Conservation (phyloP, 2,329 filamentous ascomycete species). For the Neopestalotiopsis sp. region DNA sequence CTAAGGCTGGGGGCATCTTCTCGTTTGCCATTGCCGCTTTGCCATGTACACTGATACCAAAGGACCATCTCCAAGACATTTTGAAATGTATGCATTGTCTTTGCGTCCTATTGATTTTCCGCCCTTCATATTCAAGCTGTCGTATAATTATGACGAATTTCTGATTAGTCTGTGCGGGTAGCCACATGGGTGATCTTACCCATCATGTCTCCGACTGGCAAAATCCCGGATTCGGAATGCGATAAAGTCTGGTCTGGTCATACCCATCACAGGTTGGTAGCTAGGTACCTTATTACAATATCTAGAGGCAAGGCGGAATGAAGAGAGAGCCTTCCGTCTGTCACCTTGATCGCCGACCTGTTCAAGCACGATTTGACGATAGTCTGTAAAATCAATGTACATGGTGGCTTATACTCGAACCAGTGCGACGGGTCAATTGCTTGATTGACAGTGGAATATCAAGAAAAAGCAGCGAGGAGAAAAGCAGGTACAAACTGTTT, state of each 20-base stretch:
- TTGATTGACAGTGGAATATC: neutral
- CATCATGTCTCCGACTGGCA: neutral
- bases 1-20: neutral
- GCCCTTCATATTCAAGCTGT: neutral
- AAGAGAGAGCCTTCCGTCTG: neutral
- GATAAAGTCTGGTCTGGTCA: neutral
- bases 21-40: slow-evolving; percentile 1
- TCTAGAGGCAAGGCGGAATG: too few relatives aligned
- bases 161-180: neutral
- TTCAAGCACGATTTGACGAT: neutral
- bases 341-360: slow-evolving; percentile 3
- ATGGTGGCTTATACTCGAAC: neutral
- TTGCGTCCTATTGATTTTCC: neutral
- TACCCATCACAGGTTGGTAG: neutral
- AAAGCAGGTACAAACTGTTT: neutral
- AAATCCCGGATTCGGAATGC: neutral
- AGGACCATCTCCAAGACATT: neutral
- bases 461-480: slow-evolving; percentile 2
- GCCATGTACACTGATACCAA: neutral
- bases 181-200: neutral
- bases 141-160: neutral
- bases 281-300: neutral
- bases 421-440: neutral
- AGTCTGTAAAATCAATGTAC: neutral
- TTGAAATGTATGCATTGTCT: neutral